Conservation (phyloP, 176 grass and related monocot genomes). For the Juncus effusus region DNA sequence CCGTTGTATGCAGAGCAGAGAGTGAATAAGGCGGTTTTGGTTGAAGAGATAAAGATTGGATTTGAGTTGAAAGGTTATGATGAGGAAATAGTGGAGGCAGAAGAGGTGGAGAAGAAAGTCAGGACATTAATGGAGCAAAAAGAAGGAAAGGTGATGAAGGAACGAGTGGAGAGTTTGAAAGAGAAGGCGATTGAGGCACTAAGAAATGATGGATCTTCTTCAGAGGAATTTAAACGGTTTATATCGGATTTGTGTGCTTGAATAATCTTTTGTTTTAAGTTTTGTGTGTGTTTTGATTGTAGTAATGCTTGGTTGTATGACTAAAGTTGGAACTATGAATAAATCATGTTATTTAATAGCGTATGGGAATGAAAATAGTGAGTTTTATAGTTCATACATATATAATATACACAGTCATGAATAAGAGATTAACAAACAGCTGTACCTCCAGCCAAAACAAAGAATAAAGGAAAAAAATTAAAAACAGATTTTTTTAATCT, state of each 20-base stretch:
- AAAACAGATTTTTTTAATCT: no score
- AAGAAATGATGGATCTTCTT: conserved; percentile 42
- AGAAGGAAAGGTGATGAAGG: conserved; percentile 24
- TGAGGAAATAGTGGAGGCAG: conserved; percentile 29
- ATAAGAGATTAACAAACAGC: conserved; percentile 19
- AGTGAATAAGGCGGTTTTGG: conserved; percentile 57
- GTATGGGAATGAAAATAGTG: background rate
- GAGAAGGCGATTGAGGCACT: conserved; percentile 32
- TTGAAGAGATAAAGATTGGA: conserved; percentile 47
- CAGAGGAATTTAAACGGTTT: conserved; percentile 29
- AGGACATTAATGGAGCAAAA: conserved; percentile 46
- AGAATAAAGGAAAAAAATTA: no score
- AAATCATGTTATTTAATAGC: no score
- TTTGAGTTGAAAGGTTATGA: conserved; percentile 55
- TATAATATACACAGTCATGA: conserved; percentile 15
- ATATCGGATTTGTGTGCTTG: conserved; percentile 17
- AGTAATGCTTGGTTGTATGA: background rate
- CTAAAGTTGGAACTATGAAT: no score
- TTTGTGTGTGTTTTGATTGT: background rate
- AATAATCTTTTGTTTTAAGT: no score
- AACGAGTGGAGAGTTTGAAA: conserved; percentile 25
- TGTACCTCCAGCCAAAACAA: no score
- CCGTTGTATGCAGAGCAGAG: conserved; percentile 72
- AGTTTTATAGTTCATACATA: background rate
- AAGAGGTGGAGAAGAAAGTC: conserved; percentile 54